These are phyloP conservation scores for Chaetomiaceae sp. DNA, from an alignment of 2,329 filamentous ascomycete species.

Conservation along the genomic window DNA sequence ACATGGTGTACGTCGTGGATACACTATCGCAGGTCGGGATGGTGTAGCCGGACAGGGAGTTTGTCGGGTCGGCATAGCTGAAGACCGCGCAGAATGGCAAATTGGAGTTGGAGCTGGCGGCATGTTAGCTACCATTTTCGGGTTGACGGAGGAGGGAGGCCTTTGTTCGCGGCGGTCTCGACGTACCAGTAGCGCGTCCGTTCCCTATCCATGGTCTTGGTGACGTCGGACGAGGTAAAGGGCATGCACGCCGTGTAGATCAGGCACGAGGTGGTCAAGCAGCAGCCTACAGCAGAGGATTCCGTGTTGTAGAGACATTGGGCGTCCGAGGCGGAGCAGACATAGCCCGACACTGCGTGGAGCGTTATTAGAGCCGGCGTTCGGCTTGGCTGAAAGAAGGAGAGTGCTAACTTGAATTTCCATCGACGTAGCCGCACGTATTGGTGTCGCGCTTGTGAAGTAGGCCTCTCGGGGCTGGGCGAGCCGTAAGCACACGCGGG, in stretches of 20 bases:
- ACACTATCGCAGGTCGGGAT: conserved; percentile 15
- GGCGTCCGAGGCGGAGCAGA: background rate
- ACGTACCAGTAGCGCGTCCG: conserved; percentile 18
- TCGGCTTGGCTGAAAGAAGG: background rate
- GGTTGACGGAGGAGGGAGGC: background rate
- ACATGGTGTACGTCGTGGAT: conserved; percentile 6
- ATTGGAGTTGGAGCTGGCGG: conserved; percentile 17
- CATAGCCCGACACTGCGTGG: background rate
- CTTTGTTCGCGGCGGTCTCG: too few relatives aligned
- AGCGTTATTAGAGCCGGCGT: background rate
- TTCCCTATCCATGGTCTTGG: conserved; percentile 12
- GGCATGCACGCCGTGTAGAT: conserved; percentile 19
- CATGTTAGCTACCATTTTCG: background rate
- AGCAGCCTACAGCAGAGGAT: conserved; percentile 19
- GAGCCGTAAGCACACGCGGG: conserved; percentile 5
- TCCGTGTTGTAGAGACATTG: conserved; percentile 15
- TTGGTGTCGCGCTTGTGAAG: conserved; percentile 12
- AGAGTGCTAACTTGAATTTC: background rate
- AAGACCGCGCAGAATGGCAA: conserved; percentile 17
- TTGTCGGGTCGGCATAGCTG: conserved; percentile 9
- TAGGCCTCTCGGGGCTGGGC: background rate
- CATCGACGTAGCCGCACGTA: conserved; percentile 18
- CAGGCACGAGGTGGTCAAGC: conserved; percentile 11
- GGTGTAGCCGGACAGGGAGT: conserved; percentile 15
- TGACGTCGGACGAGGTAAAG: conserved; percentile 8